Conservation (phyloP, 2,329 filamentous ascomycete genomes). For the Cercospora brassicicola region DNA sequence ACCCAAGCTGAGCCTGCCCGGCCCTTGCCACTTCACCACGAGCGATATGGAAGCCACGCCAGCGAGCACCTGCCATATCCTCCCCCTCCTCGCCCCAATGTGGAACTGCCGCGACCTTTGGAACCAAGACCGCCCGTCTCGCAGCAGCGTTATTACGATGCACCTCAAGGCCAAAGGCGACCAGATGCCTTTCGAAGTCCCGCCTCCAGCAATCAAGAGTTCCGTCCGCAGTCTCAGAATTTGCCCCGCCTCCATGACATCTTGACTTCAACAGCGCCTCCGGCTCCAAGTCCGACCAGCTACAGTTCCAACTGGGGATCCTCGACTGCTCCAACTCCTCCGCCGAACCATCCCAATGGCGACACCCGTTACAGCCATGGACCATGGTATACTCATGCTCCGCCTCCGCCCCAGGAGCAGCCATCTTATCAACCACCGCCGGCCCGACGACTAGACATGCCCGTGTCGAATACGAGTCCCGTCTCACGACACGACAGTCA, state of each 20-base stretch:
- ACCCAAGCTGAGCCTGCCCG: constrained; percentile 18
- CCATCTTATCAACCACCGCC: constrained; percentile 22
- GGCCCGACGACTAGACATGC: constrained; percentile 32
- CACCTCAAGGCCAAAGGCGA: constrained; percentile 16
- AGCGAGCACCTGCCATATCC: constrained; percentile 23
- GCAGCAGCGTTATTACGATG: constrained; percentile 26
- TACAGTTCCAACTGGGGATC: constrained; percentile 22
- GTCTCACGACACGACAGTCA: constrained; percentile 28
- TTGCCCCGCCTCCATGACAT: constrained; percentile 37
- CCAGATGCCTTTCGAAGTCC: constrained; percentile 26
- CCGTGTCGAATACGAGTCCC: constrained; percentile 34
- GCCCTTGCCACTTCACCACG: constrained; percentile 21
- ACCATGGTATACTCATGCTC: constrained; percentile 27
- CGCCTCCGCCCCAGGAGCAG: constrained; percentile 25
- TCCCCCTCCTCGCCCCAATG: constrained; percentile 16
- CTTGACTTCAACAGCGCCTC: constrained; percentile 27
- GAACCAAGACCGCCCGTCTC: constrained; percentile 30
- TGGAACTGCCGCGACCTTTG: constrained; percentile 32
- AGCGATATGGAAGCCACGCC: constrained; percentile 22
- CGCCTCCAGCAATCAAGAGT: constrained; percentile 19
- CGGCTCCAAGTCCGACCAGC: constrained; percentile 16
- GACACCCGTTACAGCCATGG: constrained; percentile 24
- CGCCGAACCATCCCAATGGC: constrained; percentile 21
- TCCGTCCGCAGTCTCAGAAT: constrained; percentile 29
- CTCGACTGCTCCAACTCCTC: constrained; percentile 13